A percentile compares a stretch with the other conserved stretches of the same genome.
Conservation (phyloP, 192 early-diverging fungal genomes). For the Kickxella alabastrina region DNA sequence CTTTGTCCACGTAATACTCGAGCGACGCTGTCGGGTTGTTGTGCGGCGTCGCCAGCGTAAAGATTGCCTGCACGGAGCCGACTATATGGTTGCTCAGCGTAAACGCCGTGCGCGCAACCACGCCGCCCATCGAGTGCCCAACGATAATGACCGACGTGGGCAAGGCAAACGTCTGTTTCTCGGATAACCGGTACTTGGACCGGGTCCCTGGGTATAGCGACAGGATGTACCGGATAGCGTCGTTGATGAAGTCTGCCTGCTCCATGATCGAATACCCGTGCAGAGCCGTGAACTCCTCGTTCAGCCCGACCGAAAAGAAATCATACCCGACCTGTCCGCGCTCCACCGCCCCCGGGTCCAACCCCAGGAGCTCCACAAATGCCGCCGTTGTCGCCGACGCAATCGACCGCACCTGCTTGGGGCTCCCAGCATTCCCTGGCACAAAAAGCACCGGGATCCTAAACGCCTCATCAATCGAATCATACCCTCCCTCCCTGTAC, state of each 20-base stretch:
- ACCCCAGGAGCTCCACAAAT: constrained; percentile 49
- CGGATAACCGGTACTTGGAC: constrained; percentile 8
- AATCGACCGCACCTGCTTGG: constrained; percentile 83
- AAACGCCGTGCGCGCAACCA: constrained; percentile 81
- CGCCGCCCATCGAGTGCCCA: constrained; percentile 95
- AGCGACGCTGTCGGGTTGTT: constrained; percentile 73
- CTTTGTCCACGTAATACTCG: constrained; percentile 49
- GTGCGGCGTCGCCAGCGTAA: constrained; percentile 90
- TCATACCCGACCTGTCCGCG: constrained; percentile 47
- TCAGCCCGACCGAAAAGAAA: constrained; percentile 66
- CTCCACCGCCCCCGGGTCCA: constrained; percentile 7
- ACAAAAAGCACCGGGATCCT: constrained; percentile 90
- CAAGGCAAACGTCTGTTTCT: constrained; percentile 36
- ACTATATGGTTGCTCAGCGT: constrained; percentile 64
- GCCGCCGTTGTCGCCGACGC: constrained; percentile 65
- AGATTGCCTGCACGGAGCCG: constrained; percentile 72
- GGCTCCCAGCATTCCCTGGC: constrained; percentile 91
- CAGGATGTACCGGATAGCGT: constrained; percentile 72
- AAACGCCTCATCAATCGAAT: constrained; percentile 43
- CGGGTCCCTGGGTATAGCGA: constrained; percentile 60
- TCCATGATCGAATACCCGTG: constrained; percentile 75
- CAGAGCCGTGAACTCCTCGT: constrained; percentile 91
- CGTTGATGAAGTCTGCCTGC: constrained; percentile 83
- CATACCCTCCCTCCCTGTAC: constrained; percentile 65
- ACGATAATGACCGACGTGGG: constrained; percentile 78